These are phyloP conservation scores for Plasmodium billcollinsi DNA, from an alignment of 169 alveolate genomes.

Conservation along the genomic window DNA sequence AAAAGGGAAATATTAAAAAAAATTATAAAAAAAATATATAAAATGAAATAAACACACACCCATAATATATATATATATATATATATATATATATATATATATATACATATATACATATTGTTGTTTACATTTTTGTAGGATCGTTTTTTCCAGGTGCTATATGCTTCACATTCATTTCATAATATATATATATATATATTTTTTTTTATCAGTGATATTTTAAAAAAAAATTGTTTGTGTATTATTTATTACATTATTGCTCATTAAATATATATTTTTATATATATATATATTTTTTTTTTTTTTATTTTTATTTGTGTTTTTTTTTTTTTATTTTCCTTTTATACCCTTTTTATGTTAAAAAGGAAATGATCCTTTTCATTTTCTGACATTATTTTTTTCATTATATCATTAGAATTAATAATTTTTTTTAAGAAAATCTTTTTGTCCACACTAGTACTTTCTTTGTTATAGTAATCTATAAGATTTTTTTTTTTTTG, in stretches of 20 bases:
- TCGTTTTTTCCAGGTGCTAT: too few species aligned
- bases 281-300: too few species aligned
- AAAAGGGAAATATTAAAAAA: background rate
- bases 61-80: background rate
- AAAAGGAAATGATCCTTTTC: slow-evolving; percentile 56
- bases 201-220: too few species aligned
- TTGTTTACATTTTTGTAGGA: too few species aligned
- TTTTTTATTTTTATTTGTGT: too few species aligned
- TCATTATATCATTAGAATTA: slow-evolving; percentile 1
- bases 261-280: too few species aligned
- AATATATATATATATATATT: background rate
- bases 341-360: slow-evolving; percentile 12
- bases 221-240: too few species aligned
- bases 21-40: background rate
- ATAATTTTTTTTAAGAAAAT: background rate
- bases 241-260: too few species aligned
- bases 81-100: too few species aligned
- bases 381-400: background rate
- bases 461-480: background rate
- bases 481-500: background rate
- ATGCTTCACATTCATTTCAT: background rate
- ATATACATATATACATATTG: too few species aligned
- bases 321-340: too few species aligned
- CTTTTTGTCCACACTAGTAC: background rate
- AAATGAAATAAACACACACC: background rate